These are phyloP conservation scores for Arabidopsis thaliana DNA, from an alignment of 345 rosid species.

Conservation along the genomic window TAIR10.1 NC_003076.8:26210501-26211000, in stretches of 20 bases:
- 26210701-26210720: neutral
- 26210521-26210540: conserved; percentile 28
- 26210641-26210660: neutral
- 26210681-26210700: neutral
- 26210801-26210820: conserved; percentile 24
- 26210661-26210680: neutral
- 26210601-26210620: conserved; percentile 33
- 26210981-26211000: conserved; percentile 12
- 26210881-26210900: neutral
- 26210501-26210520: conserved; percentile 31
- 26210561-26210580: conserved; percentile 27
- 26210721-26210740: neutral
- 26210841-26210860: conserved; percentile 26
- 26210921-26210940: conserved; percentile 3
- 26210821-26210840: neutral
- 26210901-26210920: neutral
- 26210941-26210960: conserved; percentile 13
- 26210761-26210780: neutral
- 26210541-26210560: conserved; percentile 43
- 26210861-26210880: conserved; percentile 25
- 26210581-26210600: conserved; percentile 1
- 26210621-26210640: neutral
- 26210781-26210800: conserved; percentile 7
- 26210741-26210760: neutral
- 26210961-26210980: conserved; percentile 13